These are phyloP conservation scores for Calvatia gigantea DNA, from an alignment of 768 basidiomycete genomes.

Conservation along the genomic window DNA sequence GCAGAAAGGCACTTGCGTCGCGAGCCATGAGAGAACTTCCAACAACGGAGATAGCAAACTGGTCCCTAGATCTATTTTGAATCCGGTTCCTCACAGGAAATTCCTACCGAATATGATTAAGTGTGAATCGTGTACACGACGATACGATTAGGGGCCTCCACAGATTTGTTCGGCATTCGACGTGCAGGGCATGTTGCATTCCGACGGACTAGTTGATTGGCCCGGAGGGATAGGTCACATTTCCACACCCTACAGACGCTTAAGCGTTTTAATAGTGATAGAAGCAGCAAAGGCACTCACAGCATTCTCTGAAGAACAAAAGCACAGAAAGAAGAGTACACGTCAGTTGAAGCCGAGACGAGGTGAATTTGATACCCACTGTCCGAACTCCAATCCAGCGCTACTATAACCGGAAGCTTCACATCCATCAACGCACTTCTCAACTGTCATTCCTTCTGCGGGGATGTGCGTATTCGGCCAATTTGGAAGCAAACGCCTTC, in stretches of 20 bases:
- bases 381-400: slow-evolving; percentile 19
- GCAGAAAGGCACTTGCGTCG: no score
- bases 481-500: slow-evolving; percentile 12
- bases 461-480: slow-evolving; percentile 11
- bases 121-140: background rate
- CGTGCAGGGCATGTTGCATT: slow-evolving; percentile 17
- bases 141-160: slow-evolving; percentile 14
- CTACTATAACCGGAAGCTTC: slow-evolving; percentile 14
- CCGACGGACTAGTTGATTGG: slow-evolving; percentile 1
- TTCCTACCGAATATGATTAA: background rate
- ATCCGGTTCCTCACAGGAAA: background rate
- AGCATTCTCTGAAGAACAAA: slow-evolving; percentile 13
- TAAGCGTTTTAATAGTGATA: no score
- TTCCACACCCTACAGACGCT: slow-evolving; percentile 13
- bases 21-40: no score
- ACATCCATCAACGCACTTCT: slow-evolving; percentile 18
- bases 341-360: background rate
- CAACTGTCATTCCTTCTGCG: slow-evolving; percentile 19
- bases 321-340: background rate
- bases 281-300: slow-evolving; percentile 13
- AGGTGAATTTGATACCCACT: slow-evolving; percentile 8
- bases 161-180: slow-evolving; percentile 17
- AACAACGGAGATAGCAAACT: background rate
- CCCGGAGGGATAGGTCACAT: slow-evolving; percentile 13
- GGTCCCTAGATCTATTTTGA: background rate